Conservation (phyloP, 768 basidiomycete genomes). For the Lactarius vividus region DNA sequence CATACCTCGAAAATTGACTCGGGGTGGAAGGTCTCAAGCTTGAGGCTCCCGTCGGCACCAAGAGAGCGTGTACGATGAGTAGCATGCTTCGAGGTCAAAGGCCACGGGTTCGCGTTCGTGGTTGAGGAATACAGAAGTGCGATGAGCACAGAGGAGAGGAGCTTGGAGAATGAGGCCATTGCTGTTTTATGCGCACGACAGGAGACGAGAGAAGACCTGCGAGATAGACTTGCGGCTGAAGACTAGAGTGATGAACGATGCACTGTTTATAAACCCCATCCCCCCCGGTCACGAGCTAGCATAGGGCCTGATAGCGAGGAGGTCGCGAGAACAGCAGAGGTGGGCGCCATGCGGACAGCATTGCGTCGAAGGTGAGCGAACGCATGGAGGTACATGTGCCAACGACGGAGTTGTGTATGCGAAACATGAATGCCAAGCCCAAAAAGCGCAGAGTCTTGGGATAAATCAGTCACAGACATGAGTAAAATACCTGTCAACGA, state of each 20-base stretch:
- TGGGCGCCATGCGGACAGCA: neutral
- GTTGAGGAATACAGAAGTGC: conserved; percentile 30
- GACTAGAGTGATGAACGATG: neutral
- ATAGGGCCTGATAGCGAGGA: neutral
- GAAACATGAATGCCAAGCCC: neutral
- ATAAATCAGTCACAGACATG: neutral
- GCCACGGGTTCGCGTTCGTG: conserved; percentile 28
- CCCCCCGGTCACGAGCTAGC: neutral
- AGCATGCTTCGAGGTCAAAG: conserved; percentile 28
- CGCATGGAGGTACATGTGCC: neutral
- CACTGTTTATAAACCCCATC: neutral
- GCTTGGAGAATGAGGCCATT: conserved; percentile 28
- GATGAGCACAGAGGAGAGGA: conserved; percentile 30
- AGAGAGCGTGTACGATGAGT: conserved; percentile 30
- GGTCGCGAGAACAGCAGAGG: neutral
- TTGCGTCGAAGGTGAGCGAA: neutral
- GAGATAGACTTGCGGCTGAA: neutral
- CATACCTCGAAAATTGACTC: conserved; percentile 32
- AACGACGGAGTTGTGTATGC: neutral
- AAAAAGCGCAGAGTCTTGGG: neutral
- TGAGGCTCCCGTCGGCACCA: conserved; percentile 20
- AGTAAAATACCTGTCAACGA: neutral
- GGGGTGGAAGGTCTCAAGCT: conserved; percentile 32
- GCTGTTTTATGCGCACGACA: neutral
- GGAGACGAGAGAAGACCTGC: neutral